These are phyloP conservation scores for Phialophora expanda DNA, from an alignment of 2,329 filamentous ascomycete species.

Conservation along the genomic window DNA sequence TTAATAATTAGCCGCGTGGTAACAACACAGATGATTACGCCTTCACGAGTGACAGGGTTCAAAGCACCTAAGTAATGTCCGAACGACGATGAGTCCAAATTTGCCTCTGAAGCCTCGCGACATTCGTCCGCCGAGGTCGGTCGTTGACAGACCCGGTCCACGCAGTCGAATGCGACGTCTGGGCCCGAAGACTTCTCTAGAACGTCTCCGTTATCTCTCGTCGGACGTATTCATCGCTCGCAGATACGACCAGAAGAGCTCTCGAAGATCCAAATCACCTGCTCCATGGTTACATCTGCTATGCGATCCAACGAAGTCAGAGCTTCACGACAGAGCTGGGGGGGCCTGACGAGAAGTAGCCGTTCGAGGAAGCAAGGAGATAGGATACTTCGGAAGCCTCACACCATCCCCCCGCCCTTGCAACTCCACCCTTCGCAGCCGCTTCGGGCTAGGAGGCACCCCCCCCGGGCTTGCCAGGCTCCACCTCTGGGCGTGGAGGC, in stretches of 20 bases:
- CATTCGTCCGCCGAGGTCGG: not conserved
- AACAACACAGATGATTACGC: not conserved
- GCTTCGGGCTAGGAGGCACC: not conserved
- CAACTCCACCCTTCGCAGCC: not conserved
- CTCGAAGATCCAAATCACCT: not conserved
- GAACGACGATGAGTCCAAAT: not conserved
- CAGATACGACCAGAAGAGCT: not conserved
- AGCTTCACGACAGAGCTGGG: not conserved
- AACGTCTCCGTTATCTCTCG: not conserved
- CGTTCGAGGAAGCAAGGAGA: not conserved
- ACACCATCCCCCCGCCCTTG: not conserved
- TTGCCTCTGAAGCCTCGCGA: not conserved
- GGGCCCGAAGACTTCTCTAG: not conserved
- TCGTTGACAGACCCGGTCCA: not conserved
- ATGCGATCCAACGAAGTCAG: not conserved
- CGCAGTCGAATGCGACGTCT: not conserved
- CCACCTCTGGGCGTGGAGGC: not conserved
- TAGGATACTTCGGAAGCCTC: constrained; percentile 2
- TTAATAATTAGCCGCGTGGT: not conserved
- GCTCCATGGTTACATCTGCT: constrained; percentile 1
- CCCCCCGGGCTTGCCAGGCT: not conserved
- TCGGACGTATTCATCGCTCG: not conserved
- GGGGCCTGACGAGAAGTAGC: not conserved
- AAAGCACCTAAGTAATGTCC: constrained; percentile 6
- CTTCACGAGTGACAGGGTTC: not conserved